Conservation (phyloP, 1,284 basidiomycete genomes). For the Ganoderma lucidum region DNA sequence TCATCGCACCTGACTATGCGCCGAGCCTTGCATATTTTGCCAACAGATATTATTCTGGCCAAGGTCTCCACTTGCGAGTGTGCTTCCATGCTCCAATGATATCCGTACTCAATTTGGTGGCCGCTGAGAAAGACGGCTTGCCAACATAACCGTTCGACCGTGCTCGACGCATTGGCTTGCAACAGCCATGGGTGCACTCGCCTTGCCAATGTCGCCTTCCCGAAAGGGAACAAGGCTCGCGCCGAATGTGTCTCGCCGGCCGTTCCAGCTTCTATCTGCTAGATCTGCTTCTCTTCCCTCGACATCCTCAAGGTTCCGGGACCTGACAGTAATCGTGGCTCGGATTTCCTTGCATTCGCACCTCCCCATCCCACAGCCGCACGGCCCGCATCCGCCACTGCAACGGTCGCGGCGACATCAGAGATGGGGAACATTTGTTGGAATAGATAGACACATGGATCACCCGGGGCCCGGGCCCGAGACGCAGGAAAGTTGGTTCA, state of each 20-base stretch:
- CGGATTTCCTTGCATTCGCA: not conserved
- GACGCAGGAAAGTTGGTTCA: not conserved
- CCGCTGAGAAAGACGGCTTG: not conserved
- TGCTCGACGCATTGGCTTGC: not conserved
- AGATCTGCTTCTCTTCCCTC: not conserved
- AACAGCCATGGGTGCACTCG: not conserved
- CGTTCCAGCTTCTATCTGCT: not conserved
- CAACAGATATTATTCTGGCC: not conserved
- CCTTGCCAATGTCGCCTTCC: not conserved
- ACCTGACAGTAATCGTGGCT: not conserved
- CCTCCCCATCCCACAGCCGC: not conserved
- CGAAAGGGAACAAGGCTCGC: not conserved
- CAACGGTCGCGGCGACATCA: not conserved
- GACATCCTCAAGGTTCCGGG: not conserved
- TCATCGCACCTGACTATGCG: not conserved
- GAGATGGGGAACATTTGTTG: not conserved
- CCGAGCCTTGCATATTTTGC: not conserved
- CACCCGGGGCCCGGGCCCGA: not conserved
- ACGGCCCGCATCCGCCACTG: not conserved
- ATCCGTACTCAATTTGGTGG: not conserved
- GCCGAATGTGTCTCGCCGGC: constrained; percentile 6
- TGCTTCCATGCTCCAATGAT: not conserved
- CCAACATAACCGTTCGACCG: not conserved
- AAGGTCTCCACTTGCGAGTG: not conserved
- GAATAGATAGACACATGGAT: not conserved